Evolutionary conservation across 768 basidiomycete species (phyloP).

Genomic region (Tricholoma bakamatsutake): DNA sequence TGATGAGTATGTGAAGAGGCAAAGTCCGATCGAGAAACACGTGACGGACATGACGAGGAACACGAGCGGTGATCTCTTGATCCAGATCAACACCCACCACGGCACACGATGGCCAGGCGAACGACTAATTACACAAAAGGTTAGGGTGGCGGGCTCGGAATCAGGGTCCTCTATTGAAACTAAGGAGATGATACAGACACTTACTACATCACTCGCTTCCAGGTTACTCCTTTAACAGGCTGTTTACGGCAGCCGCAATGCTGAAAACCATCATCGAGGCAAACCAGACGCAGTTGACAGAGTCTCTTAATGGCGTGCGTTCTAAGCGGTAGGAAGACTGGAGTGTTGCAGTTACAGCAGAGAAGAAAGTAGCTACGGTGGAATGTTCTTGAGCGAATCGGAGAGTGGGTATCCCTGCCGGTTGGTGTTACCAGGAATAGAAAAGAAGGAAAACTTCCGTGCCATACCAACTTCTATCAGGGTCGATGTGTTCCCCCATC

Average conservation of each 20-base stretch:
- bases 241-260: constrained; percentile 73
- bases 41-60: constrained; percentile 82
- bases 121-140: constrained; percentile 36
- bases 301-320: constrained; percentile 31
- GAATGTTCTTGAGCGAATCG: constrained; percentile 74
- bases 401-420: constrained; percentile 65
- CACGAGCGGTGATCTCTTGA: constrained; percentile 77
- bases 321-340: constrained; percentile 55
- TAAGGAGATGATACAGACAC: constrained; percentile 23
- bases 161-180: neutral
- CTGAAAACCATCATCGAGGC: constrained; percentile 69
- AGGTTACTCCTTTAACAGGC: constrained; percentile 69
- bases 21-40: constrained; percentile 74
- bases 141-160: constrained; percentile 4
- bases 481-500: constrained; percentile 65
- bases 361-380: constrained; percentile 75
- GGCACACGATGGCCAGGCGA: constrained; percentile 72
- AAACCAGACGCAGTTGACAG: constrained; percentile 73
- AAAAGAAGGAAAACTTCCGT: neutral
- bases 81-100: constrained; percentile 85
- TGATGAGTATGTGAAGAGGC: constrained; percentile 74
- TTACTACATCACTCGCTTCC: constrained; percentile 82
- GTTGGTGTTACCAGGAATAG: neutral
- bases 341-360: constrained; percentile 66
- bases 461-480: constrained; percentile 68